phyloP scores from a whole-genome alignment of 2,329 filamentous ascomycete species.

The Phoma herbarum region DNA sequence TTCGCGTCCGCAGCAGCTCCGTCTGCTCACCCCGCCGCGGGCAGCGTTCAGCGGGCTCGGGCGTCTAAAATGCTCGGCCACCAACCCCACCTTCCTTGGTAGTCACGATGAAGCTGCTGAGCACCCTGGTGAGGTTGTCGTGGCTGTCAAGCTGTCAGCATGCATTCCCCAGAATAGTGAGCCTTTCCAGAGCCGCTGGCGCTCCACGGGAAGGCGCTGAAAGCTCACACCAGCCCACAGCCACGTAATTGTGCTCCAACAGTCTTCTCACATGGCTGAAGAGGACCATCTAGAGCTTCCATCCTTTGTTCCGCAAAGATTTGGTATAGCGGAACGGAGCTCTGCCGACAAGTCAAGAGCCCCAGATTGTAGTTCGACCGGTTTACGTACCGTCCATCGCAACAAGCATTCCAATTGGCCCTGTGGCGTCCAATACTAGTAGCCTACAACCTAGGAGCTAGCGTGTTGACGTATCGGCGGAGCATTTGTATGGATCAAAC shows the following conservation, averaged over 20 bases:
- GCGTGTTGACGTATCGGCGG: slow-evolving; percentile 25
- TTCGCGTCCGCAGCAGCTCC: slow-evolving; percentile 22
- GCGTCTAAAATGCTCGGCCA: slow-evolving; percentile 21
- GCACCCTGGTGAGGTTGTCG: slow-evolving; percentile 13
- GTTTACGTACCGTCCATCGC: slow-evolving; percentile 33
- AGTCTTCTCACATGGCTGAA: neutral
- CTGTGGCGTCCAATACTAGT: slow-evolving; percentile 8
- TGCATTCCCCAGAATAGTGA: slow-evolving; percentile 10
- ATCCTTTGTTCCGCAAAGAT: slow-evolving; percentile 12
- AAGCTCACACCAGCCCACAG: neutral
- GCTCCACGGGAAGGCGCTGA: neutral
- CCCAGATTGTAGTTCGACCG: slow-evolving; percentile 18
- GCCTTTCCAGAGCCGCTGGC: neutral
- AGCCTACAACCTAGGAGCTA: slow-evolving; percentile 23
- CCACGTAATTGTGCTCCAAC: neutral
- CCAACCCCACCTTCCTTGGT: slow-evolving; percentile 19
- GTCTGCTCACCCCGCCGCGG: slow-evolving; percentile 10
- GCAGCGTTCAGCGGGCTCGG: neutral
- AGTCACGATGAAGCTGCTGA: slow-evolving; percentile 11
- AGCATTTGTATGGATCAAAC: slow-evolving; percentile 24
- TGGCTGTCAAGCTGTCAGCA: slow-evolving; percentile 18
- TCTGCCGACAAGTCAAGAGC: slow-evolving; percentile 19
- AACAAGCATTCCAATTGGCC: slow-evolving; percentile 24
- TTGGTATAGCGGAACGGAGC: slow-evolving; percentile 23
- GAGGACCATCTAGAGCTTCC: neutral